Percentiles rank a stretch among this genome's conserved stretches.
phyloP scores from a whole-genome alignment of 2,329 filamentous ascomycete species.

The Amauroascus niger region DNA sequence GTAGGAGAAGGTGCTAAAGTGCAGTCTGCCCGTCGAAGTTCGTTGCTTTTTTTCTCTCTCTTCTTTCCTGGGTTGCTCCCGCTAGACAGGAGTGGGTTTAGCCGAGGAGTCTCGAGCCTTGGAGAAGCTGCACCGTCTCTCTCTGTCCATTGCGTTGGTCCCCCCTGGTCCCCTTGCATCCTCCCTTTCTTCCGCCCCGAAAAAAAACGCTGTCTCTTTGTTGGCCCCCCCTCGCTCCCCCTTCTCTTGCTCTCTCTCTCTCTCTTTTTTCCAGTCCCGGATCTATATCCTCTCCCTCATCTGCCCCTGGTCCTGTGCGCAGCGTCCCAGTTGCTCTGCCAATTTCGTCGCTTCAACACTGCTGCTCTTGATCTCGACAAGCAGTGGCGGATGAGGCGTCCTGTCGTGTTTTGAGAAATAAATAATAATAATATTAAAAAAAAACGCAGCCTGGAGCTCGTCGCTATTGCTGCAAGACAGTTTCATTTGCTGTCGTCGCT shows the following conservation, averaged over 20 bases:
- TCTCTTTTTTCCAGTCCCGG: background rate
- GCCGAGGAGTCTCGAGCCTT: too few species aligned
- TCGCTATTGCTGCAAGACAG: conserved; percentile 1
- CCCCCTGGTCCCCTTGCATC: background rate
- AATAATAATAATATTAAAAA: too few species aligned
- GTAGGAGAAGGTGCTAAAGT: background rate
- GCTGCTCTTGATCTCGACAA: conserved; percentile 12
- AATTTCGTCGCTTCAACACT: conserved; percentile 15
- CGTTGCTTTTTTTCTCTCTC: background rate
- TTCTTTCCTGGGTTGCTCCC: background rate
- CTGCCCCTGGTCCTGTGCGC: background rate
- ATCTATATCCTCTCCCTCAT: conserved; percentile 1
- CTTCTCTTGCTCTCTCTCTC: background rate
- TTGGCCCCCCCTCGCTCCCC: background rate
- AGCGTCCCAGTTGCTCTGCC: background rate
- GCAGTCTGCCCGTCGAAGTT: background rate
- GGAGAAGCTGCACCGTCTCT: too few species aligned
- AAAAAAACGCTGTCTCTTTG: background rate
- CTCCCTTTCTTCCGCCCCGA: background rate
- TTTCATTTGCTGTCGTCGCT: background rate
- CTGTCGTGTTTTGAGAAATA: conserved; percentile 4
- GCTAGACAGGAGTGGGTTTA: background rate
- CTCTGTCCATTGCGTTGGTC: too few species aligned
- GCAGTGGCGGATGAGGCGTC: conserved; percentile 13
- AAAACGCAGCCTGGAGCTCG: conserved; percentile 17